Evolutionary conservation across 371 early-diverging fungal genomes (phyloP).

Genomic region (Chytridium lagenaria): DNA sequence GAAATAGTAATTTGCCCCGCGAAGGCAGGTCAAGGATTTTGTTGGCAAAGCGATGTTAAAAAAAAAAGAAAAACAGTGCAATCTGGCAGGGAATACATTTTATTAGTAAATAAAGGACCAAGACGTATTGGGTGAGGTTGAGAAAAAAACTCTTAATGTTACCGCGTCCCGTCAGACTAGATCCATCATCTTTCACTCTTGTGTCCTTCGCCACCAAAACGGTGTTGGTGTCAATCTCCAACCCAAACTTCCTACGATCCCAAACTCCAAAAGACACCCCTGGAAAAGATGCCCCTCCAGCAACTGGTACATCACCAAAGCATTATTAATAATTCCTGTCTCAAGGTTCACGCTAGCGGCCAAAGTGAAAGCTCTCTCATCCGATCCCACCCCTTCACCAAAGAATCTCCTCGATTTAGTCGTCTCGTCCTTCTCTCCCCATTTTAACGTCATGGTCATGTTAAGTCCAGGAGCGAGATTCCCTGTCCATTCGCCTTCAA

Average conservation of each 20-base stretch:
- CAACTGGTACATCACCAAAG: not conserved
- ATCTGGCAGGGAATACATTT: too few relatives aligned
- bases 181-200: not conserved
- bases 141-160: too few relatives aligned
- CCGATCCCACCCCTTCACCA: not conserved
- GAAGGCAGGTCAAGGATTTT: too few relatives aligned
- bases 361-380: not conserved
- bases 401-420: not conserved
- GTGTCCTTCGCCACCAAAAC: not conserved
- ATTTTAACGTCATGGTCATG: not conserved
- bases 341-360: not conserved
- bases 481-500: not conserved
- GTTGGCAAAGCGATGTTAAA: too few relatives aligned
- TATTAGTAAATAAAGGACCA: too few relatives aligned
- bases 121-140: too few relatives aligned
- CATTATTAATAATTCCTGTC: not conserved
- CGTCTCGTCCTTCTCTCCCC: not conserved
- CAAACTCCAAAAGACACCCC: not conserved
- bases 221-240: not conserved
- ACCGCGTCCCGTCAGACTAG: too few relatives aligned
- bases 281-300: not conserved
- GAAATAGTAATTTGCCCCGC: too few relatives aligned
- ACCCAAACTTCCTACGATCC: not conserved
- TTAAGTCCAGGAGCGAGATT: not conserved
- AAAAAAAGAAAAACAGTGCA: too few relatives aligned